Percentiles rank a stretch among this genome's conserved stretches.
Conservation (phyloP, 1,139 yeast genomes). For the Taiozyma onychis region DNA sequence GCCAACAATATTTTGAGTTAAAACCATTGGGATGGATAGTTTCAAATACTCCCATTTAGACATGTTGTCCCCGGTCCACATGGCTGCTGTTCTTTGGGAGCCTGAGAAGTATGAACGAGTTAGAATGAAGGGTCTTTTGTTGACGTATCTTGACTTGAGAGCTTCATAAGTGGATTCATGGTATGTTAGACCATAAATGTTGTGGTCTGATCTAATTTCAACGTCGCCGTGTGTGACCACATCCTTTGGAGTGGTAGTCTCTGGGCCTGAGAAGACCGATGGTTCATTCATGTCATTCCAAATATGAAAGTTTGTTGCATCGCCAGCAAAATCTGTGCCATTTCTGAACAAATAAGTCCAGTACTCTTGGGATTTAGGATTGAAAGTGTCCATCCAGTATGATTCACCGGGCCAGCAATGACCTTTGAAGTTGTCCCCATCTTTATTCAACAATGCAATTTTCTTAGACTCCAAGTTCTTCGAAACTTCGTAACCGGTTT, state of each 20-base stretch:
- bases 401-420: slow-evolving; percentile 99
- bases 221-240: slow-evolving; percentile 68
- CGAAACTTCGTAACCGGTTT: slow-evolving; percentile 62
- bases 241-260: slow-evolving; percentile 83
- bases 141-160: slow-evolving; percentile 44
- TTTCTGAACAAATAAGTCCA: slow-evolving; percentile 52
- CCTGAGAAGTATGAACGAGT: slow-evolving; percentile 89
- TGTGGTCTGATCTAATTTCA: slow-evolving; percentile 92
- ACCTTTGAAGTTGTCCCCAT: slow-evolving; percentile 58
- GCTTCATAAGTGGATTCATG: slow-evolving; percentile 79
- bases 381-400: slow-evolving; percentile 83
- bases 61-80: slow-evolving; percentile 98
- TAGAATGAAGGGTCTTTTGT: slow-evolving; percentile 78
- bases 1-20: slow-evolving; percentile 77
- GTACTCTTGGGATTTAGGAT: slow-evolving; percentile 51
- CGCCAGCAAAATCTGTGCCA: slow-evolving; percentile 43
- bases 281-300: slow-evolving; percentile 99
- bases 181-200: slow-evolving; percentile 71
- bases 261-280: slow-evolving; percentile 91
- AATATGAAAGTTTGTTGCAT: slow-evolving; percentile 57
- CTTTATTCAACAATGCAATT: slow-evolving; percentile 38
- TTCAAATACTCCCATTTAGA: slow-evolving; percentile 86
- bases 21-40: slow-evolving; percentile 79
- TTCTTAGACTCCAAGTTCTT: slow-evolving; percentile 38
- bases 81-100: slow-evolving; percentile 84